Percentiles rank a stretch among this genome's conserved stretches.
These are phyloP conservation scores for Blastocystis sp. DNA, from an alignment of 352 stramenopile species.

Conservation along the genomic window DNA sequence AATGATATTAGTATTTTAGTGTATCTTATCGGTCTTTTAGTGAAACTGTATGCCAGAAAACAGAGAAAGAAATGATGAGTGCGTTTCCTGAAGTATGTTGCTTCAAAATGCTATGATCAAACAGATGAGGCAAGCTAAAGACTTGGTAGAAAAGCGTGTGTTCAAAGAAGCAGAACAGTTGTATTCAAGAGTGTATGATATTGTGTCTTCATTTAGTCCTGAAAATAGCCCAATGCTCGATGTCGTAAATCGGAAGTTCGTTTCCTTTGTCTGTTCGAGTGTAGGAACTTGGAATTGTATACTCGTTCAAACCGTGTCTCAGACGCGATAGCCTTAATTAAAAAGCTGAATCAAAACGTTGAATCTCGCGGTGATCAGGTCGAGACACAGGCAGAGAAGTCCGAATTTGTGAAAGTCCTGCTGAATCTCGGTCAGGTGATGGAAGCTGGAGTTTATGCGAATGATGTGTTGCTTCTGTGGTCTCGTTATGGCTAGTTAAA, in stretches of 20 bases:
- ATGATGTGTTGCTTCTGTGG: not conserved
- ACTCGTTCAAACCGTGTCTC: not conserved
- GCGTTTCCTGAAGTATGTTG: conserved; percentile 11
- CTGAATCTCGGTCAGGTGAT: not conserved
- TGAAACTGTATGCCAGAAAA: conserved; percentile 3
- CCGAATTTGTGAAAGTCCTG: conserved; percentile 2
- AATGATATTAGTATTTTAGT: not conserved
- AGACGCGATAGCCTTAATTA: not conserved
- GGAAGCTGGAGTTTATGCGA: not conserved
- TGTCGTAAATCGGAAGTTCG: conserved; percentile 38
- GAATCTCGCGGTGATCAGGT: not conserved
- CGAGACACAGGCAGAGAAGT: not conserved
- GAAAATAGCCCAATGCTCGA: conserved; percentile 42
- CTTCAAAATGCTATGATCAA: not conserved
- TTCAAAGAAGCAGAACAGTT: conserved; percentile 24
- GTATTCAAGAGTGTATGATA: conserved; percentile 44
- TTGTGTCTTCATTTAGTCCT: conserved; percentile 35
- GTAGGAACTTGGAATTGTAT: conserved; percentile 1
- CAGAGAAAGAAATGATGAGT: conserved; percentile 43
- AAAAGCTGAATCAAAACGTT: conserved; percentile 13
- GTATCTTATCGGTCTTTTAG: not conserved
- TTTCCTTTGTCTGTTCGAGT: not conserved
- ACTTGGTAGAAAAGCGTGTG: not conserved
- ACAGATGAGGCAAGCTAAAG: conserved; percentile 38
- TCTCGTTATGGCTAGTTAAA: not conserved